These are phyloP conservation scores for Pisolithus tinctorius DNA, from an alignment of 768 basidiomycete genomes.

Conservation along the genomic window DNA sequence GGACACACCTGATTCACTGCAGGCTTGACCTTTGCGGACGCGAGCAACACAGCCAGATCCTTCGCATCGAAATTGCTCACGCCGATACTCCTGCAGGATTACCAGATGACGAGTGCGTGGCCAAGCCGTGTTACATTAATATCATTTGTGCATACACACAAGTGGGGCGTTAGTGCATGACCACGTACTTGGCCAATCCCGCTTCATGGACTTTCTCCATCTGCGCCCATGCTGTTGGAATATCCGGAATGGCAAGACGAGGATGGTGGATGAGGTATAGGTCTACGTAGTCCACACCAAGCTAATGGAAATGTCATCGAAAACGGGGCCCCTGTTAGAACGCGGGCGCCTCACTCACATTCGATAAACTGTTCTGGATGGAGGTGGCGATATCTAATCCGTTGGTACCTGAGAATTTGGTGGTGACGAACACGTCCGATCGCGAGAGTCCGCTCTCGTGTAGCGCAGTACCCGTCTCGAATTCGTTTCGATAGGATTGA, in stretches of 20 bases:
- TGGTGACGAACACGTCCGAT: constrained; percentile 57
- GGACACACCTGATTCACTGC: constrained; percentile 55
- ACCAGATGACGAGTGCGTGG: neutral
- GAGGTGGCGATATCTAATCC: constrained; percentile 49
- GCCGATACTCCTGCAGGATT: constrained; percentile 51
- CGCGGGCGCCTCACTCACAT: constrained; percentile 31
- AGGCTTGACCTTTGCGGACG: constrained; percentile 56
- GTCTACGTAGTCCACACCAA: constrained; percentile 60
- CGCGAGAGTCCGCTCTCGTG: constrained; percentile 51
- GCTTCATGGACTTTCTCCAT: constrained; percentile 52
- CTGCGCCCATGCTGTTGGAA: constrained; percentile 54
- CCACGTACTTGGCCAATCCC: constrained; percentile 51
- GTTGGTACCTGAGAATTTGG: constrained; percentile 51
- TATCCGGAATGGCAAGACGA: constrained; percentile 46
- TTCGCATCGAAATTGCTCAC: constrained; percentile 61
- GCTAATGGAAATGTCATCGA: constrained; percentile 27
- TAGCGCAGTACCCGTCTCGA: constrained; percentile 33
- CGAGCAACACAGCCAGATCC: constrained; percentile 48
- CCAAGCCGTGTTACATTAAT: neutral
- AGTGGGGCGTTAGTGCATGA: neutral
- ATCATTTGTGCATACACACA: no score
- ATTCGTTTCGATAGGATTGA: constrained; percentile 55
- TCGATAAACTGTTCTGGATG: constrained; percentile 49
- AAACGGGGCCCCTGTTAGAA: neutral
- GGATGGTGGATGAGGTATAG: constrained; percentile 67